A percentile compares a stretch with the other conserved stretches of the same genome.
These are phyloP conservation scores for Echinochloa phyllopogon DNA, from an alignment of 176 grass and related monocot species.

Conservation along the genomic window DNA sequence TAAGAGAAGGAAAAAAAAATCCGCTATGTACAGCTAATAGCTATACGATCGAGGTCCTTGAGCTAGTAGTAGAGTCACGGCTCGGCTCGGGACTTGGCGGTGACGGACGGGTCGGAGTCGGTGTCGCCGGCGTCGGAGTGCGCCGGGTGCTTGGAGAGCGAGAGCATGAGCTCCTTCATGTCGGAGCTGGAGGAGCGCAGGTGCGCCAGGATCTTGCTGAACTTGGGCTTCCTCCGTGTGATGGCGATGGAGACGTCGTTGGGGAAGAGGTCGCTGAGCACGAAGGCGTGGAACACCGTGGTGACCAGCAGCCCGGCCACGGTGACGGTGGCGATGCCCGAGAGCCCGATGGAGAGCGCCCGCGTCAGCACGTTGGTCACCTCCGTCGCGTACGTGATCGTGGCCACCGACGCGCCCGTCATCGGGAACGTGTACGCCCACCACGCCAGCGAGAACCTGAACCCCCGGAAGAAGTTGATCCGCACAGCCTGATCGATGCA, in stretches of 20 bases:
- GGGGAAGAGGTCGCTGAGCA: slow-evolving; percentile 88
- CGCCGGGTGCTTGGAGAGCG: slow-evolving; percentile 34
- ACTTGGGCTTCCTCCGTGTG: slow-evolving; percentile 70
- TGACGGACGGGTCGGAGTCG: slow-evolving; percentile 14
- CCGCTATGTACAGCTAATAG: slow-evolving; percentile 42
- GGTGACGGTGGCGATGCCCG: slow-evolving; percentile 74
- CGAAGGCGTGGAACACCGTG: slow-evolving; percentile 84
- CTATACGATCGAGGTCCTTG: background rate
- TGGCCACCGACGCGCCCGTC: slow-evolving; percentile 76
- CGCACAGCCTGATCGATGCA: slow-evolving; percentile 65
- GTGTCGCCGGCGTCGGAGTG: slow-evolving; percentile 6
- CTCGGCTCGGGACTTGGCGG: slow-evolving; percentile 11
- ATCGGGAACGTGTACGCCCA: slow-evolving; percentile 99
- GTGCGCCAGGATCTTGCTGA: slow-evolving; percentile 74
- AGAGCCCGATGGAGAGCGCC: slow-evolving; percentile 70
- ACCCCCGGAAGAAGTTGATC: slow-evolving; percentile 91
- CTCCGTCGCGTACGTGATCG: slow-evolving; percentile 72
- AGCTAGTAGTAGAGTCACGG: background rate
- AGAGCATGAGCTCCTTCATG: slow-evolving; percentile 62
- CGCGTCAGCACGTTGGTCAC: slow-evolving; percentile 76
- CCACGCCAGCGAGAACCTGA: slow-evolving; percentile 97
- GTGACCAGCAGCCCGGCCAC: slow-evolving; percentile 70
- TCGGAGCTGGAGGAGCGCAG: slow-evolving; percentile 81
- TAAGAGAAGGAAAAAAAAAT: slow-evolving; percentile 5
- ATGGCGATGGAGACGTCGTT: slow-evolving; percentile 98